Percentiles rank a stretch among this genome's conserved stretches.
phyloP scores from a whole-genome alignment of 2,329 filamentous ascomycete species.

The Ambrosiella xylebori region DNA sequence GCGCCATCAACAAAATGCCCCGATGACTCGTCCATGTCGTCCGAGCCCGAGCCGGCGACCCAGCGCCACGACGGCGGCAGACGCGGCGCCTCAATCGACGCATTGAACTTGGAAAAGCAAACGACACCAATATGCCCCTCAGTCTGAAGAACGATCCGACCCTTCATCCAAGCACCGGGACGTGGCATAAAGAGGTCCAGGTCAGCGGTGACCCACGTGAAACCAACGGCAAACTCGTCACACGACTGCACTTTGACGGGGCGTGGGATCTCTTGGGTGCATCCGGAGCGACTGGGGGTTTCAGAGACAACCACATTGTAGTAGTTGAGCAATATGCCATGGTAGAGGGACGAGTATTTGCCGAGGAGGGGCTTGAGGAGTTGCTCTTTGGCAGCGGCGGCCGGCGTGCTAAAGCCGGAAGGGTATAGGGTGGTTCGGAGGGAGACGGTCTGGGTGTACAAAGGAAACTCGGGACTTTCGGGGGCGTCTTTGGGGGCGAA shows the following conservation, averaged over 20 bases:
- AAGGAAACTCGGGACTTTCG: conserved; percentile 41
- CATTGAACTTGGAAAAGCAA: conserved; percentile 84
- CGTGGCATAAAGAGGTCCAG: conserved; percentile 68
- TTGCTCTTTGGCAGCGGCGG: conserved; percentile 55
- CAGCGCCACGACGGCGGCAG: conserved; percentile 69
- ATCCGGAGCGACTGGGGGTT: conserved; percentile 31
- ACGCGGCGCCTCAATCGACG: conserved; percentile 60
- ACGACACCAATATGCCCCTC: conserved; percentile 79
- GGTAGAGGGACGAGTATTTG: conserved; percentile 55
- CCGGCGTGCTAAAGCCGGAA: conserved; percentile 48
- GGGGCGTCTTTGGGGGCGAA: conserved; percentile 23
- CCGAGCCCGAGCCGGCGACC: conserved; percentile 37
- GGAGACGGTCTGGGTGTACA: conserved; percentile 63
- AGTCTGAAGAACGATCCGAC: conserved; percentile 68
- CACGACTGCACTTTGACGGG: conserved; percentile 32
- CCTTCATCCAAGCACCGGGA: conserved; percentile 58
- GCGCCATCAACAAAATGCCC: conserved; percentile 61
- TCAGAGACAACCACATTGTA: conserved; percentile 49
- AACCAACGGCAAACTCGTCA: conserved; percentile 74
- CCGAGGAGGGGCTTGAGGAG: conserved; percentile 60
- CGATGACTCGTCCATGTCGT: conserved; percentile 22
- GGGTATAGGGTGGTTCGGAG: conserved; percentile 64
- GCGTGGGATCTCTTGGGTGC: conserved; percentile 31
- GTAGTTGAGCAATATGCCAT: conserved; percentile 61
- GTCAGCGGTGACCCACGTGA: conserved; percentile 75